Base-by-base conservation (phyloP, 2,329 filamentous ascomycete species). In the Sordariomycetes sp. region DNA sequence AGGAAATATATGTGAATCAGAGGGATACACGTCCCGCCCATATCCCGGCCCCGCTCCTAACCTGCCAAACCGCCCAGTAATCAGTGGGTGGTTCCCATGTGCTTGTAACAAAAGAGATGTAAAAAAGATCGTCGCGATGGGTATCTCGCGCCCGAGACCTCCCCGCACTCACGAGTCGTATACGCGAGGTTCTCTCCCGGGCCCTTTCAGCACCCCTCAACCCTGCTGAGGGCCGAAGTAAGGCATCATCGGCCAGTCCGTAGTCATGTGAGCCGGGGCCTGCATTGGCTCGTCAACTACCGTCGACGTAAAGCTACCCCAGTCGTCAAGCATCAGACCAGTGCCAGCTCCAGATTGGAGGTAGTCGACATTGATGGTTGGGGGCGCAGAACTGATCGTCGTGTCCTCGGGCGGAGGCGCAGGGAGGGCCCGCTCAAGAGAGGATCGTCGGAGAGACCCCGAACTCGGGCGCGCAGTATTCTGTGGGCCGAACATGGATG, bases 281-380 rank as follows among this genome's bases (percentile, higher is more conserved):
- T 52, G 51, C 54, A 61, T 59, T 40, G 48, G 24, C 58, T 72
- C 70, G 52, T 71, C 68, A 22, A 72, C 64, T 22, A 72, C 66
- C 24, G 69, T 64, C 24, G 69, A 68, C 25, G 68, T 63, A 34
- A 75, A 67, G 58, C 66, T 71, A 58, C 73, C 72, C 74, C 74
- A 76, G 60, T 74, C 72, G 2, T 74, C 70, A 52, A 75, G 74
- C 11, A 71, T 66, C 35, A 72, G 67, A 8, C 68, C 66, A 2
- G 67, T 66, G 2, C 72, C 55, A n/a, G 48, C 32, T 25, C 50
- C 43, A 18, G 55, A 52, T 32, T 57, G 67, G 34, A 73, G 71
- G 61, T 72, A 76, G 57, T 76, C 73, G 63, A 75, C 76, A 52
- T 75, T 73, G 72, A 76, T 75, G 63, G 72, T 68, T 11, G 55